Percentiles rank a stretch among this genome's conserved stretches.
These are phyloP conservation scores for Pseudonitzschia delicatissima DNA, from an alignment of 108 stramenopile genomes.

Conservation along the genomic window DNA sequence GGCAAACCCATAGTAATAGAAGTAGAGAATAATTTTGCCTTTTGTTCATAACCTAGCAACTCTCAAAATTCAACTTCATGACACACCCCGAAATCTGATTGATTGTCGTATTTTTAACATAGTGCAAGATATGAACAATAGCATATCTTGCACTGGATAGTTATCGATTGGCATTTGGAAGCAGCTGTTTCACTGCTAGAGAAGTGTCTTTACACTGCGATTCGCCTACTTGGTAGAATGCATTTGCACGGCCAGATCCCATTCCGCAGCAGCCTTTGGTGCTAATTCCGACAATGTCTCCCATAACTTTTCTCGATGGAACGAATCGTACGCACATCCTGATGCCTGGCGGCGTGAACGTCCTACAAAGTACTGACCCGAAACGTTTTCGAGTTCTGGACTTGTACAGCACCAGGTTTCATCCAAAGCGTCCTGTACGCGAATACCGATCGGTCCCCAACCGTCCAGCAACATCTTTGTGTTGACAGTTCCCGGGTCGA, in stretches of 20 bases:
- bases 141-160: no score
- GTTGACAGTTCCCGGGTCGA: slow-evolving; percentile 94
- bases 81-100: no score
- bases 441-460: slow-evolving; percentile 89
- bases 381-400: slow-evolving; percentile 21
- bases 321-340: slow-evolving; percentile 24
- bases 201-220: no score
- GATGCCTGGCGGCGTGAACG: slow-evolving; percentile 19
- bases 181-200: no score
- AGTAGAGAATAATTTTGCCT: no score
- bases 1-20: no score
- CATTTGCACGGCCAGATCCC: slow-evolving; percentile 16
- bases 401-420: slow-evolving; percentile 33
- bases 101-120: no score
- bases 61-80: no score
- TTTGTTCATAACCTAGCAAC: no score
- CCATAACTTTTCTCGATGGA: slow-evolving; percentile 36
- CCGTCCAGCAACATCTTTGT: slow-evolving; percentile 92
- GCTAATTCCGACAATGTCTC: slow-evolving; percentile 26
- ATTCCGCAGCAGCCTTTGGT: slow-evolving; percentile 25
- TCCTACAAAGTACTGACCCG: slow-evolving; percentile 32
- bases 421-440: slow-evolving; percentile 26
- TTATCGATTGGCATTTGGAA: no score
- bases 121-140: no score
- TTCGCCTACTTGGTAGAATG: background rate